Percentiles rank a stretch among this genome's conserved stretches.
These are phyloP conservation scores for Golovinomyces cichoracearum DNA, from an alignment of 2,329 filamentous ascomycete species.

Conservation along the genomic window DNA sequence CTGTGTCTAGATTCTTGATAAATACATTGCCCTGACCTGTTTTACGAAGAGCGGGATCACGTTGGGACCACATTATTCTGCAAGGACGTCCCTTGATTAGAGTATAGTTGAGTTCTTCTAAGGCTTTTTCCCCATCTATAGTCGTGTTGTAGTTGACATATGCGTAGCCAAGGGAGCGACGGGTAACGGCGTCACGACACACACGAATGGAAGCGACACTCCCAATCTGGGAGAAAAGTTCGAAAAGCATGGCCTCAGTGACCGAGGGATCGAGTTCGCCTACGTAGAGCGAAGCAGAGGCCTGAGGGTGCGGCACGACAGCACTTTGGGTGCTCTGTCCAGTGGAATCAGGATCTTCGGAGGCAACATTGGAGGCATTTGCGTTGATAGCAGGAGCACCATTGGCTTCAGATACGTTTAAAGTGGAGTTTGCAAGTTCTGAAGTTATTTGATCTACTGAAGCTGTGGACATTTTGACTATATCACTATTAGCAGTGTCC, in stretches of 20 bases:
- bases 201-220: slow-evolving; percentile 98
- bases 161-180: slow-evolving; percentile 93
- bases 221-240: slow-evolving; percentile 98
- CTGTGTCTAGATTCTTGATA: slow-evolving; percentile 98
- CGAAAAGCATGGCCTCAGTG: slow-evolving; percentile 99
- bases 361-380: slow-evolving; percentile 29
- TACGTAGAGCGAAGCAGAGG: slow-evolving; percentile 94
- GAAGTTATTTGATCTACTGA: slow-evolving; percentile 56
- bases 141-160: slow-evolving; percentile 99
- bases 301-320: slow-evolving; percentile 51
- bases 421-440: slow-evolving; percentile 46
- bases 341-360: slow-evolving; percentile 36
- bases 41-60: slow-evolving; percentile 95
- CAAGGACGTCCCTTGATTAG: slow-evolving; percentile 95
- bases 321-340: slow-evolving; percentile 43
- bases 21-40: slow-evolving; percentile 98
- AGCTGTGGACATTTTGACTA: slow-evolving; percentile 33
- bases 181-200: slow-evolving; percentile 95
- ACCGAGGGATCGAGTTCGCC: slow-evolving; percentile 94
- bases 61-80: slow-evolving; percentile 99
- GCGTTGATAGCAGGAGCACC: slow-evolving; percentile 49
- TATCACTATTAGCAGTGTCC: background rate
- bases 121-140: slow-evolving; percentile 81
- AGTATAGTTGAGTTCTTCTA: slow-evolving; percentile 99
- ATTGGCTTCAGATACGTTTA: slow-evolving; percentile 41